Base-by-base conservation (phyloP, 371 early-diverging fungal species). In the Circinella minor region DNA sequence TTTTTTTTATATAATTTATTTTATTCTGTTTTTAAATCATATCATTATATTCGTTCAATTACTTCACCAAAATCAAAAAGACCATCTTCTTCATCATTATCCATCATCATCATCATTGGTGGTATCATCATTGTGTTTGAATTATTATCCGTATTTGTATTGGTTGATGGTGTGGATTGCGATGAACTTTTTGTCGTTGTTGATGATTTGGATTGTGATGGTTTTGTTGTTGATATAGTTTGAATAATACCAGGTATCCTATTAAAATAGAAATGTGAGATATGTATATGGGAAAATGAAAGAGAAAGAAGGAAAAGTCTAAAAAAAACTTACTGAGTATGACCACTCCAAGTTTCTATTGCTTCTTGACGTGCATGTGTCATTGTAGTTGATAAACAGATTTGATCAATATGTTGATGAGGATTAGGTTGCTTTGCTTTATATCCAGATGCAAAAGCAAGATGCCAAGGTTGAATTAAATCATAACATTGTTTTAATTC, bases 401-500 rank as follows among this genome's bases (percentile, higher is more conserved):
- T 38, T 18, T 66, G 62, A 47, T 73, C 54, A 8, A 69, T 39
- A 10, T 55, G 27, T 27, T 27, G 27, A 2, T 27, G 14, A 14
- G 13, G 46, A 0, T 27, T 62, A 5, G 60, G 59, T 2, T 76
- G 71, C 43, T 78, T 77, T 14, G 59, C 37, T 34, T 61, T 48
- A 7, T 47, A 48, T 60, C 74, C 82, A 27, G 74, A 75, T 15
- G 83, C 81, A 39, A 83, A 80, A 4, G 76, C 63, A 0, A 34
- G 27, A 10, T 77, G 74, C 83, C 81, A 83, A 9, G 43, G 48
- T 36, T 76, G 75, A 0, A 83, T 59, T 46, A 77, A 46, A 14
- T 76, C 60, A 63, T 80, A 83, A 36, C 81, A 81, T 18, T 77
- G 74, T 64, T 80, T 76, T 13, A 83, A 62, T 36, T 80, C 74